Evolutionary conservation across 2,329 filamentous ascomycete genomes (phyloP).

Genomic region (Fusarium haematococcum): DNA sequence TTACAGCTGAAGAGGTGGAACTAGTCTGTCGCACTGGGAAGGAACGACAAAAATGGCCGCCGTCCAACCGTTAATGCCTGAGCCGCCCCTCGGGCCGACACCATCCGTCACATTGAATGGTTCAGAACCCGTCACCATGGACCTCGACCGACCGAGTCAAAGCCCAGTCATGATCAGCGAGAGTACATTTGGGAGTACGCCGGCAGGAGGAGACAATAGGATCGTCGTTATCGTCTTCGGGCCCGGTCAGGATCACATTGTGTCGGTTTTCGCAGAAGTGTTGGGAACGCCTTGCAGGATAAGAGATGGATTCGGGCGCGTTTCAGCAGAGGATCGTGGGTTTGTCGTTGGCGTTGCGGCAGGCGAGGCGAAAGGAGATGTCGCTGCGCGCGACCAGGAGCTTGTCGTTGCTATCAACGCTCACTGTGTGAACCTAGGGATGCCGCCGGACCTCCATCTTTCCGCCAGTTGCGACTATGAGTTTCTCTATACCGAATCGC

Average conservation of each 20-base stretch:
- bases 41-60: constrained; percentile 50
- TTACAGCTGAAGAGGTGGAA: constrained; percentile 21
- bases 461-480: constrained; percentile 84
- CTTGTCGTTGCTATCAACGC: constrained; percentile 79
- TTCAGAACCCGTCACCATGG: constrained; percentile 43
- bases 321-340: constrained; percentile 67
- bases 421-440: constrained; percentile 78
- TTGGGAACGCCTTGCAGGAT: constrained; percentile 78
- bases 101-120: constrained; percentile 42
- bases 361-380: constrained; percentile 66
- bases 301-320: constrained; percentile 65
- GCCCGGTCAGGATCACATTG: constrained; percentile 77
- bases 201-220: constrained; percentile 66
- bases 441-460: constrained; percentile 74
- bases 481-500: constrained; percentile 81
- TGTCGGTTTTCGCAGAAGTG: constrained; percentile 81
- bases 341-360: constrained; percentile 76
- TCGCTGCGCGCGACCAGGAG: constrained; percentile 67
- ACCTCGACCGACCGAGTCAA: constrained; percentile 52
- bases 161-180: constrained; percentile 51
- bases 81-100: constrained; percentile 47
- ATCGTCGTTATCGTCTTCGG: constrained; percentile 77
- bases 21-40: neutral
- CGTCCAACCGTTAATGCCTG: constrained; percentile 53
- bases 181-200: constrained; percentile 58